Evolutionary conservation across 371 early-diverging fungal genomes (phyloP), one percentile per base, ranked within the genome.

Genomic region (Mortierella sp.): DNA sequence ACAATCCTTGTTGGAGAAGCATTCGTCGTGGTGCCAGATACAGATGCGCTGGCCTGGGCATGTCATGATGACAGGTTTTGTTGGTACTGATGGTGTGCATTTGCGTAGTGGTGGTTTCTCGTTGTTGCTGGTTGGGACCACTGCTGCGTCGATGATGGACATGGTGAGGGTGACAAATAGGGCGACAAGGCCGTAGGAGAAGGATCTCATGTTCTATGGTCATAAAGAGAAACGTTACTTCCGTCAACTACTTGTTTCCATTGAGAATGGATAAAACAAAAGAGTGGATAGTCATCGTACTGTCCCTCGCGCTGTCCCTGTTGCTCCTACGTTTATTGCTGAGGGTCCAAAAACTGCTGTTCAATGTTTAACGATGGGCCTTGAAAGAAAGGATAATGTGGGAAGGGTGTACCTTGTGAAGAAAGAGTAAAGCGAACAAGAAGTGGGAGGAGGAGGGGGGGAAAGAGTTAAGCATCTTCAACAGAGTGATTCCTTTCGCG

Each of bases 21-120:
- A 61, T 3, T 61, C 19, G 61, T 61, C 61, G 21, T 61, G 37
- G 61, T 61, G 34, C 61, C 61, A 61, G 61, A 61, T 6, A 61
- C 61, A 61, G 19, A 34, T 61, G 6, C 61, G 61, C 5, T 28
- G 5, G 31, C 34, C 61, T 16, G 61, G 61, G 34, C 61, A 61
- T 16, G 50, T 3, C 50, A 16, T 0, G 13, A 61, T 8, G 19
- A 34, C 13, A 13, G 34, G 19, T 5, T 16, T 16, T 61, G 57
- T 6, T 40, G 43, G 43, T 40, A 40, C 43, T 40, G 50, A 14
- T 10, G 19, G 31, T 61, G 34, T 50, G 16, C 50, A 16, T 50
- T 50, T 50, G 14, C 5, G 48, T 48, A 9, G 50, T 16, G 50
- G 11, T 57, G 10, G 31, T 28, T 59, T 34, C 34, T 34, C 31